Evolutionary conservation across 768 basidiomycete species (phyloP).

Genomic region (Xanthoconium purpureum): DNA sequence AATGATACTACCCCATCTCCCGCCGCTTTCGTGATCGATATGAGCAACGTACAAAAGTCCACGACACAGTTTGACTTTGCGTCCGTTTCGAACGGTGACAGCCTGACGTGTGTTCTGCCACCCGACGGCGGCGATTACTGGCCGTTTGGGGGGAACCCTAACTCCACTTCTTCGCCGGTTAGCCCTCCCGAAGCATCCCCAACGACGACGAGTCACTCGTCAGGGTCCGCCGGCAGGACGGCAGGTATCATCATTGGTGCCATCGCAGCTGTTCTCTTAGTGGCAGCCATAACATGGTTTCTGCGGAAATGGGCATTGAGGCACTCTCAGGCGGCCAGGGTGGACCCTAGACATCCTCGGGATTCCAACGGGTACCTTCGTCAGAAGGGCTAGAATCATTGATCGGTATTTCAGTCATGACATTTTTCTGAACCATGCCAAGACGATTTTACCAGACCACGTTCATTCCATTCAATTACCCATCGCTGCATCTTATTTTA

Average conservation of each 20-base stretch:
- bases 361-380: constrained; percentile 18
- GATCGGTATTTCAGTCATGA: not conserved
- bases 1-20: constrained; percentile 49
- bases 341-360: constrained; percentile 24
- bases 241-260: constrained; percentile 54
- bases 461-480: not conserved
- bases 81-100: constrained; percentile 49
- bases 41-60: constrained; percentile 37
- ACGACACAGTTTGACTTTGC: constrained; percentile 54
- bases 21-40: constrained; percentile 57
- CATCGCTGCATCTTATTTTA: too few species aligned
- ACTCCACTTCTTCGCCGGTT: constrained; percentile 21
- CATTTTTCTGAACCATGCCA: not conserved
- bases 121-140: constrained; percentile 68
- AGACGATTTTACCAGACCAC: not conserved
- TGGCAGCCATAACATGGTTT: constrained; percentile 43
- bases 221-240: constrained; percentile 24
- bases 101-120: constrained; percentile 64
- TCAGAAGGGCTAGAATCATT: not conserved
- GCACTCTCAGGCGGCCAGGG: constrained; percentile 22
- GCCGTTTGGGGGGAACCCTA: constrained; percentile 61
- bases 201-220: constrained; percentile 15
- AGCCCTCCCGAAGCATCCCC: constrained; percentile 12
- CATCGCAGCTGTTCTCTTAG: constrained; percentile 41
- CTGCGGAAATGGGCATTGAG: constrained; percentile 47